These are phyloP conservation scores for Jacaranda copaia DNA, from an alignment of 257 asterid species.

Conservation along the genomic window DNA sequence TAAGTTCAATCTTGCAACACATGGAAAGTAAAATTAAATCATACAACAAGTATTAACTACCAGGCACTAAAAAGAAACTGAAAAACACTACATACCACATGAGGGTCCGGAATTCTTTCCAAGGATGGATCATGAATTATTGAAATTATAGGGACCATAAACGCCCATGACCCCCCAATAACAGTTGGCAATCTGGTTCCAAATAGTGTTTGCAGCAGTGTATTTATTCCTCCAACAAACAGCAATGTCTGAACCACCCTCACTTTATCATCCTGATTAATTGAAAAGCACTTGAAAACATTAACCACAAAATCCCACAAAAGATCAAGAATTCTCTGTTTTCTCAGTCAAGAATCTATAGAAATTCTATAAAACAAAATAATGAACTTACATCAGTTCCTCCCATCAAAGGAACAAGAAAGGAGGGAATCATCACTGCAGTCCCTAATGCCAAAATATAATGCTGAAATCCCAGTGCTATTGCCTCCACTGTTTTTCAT, in stretches of 20 bases:
- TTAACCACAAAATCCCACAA: background rate
- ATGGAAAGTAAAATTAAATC: background rate
- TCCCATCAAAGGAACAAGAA: constrained; percentile 97
- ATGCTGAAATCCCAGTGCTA: constrained; percentile 93
- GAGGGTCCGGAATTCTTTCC: constrained; percentile 76
- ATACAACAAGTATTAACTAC: background rate
- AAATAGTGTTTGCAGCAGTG: constrained; percentile 85
- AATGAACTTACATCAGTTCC: constrained; percentile 73
- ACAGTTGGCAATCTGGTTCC: constrained; percentile 95
- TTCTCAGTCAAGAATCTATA: background rate
- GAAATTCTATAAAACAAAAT: background rate
- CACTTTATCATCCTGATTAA: constrained; percentile 80
- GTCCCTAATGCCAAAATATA: constrained; percentile 90
- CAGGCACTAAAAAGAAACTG: background rate
- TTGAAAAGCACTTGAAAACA: background rate
- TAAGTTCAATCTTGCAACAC: background rate
- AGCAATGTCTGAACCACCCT: constrained; percentile 92
- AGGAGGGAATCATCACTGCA: constrained; percentile 95
- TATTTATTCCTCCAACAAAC: constrained; percentile 88
- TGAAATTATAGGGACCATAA: constrained; percentile 84
- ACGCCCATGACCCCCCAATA: constrained; percentile 98
- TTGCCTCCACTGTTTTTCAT: constrained; percentile 75
- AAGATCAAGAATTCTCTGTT: too few species aligned
- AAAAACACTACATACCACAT: constrained; percentile 50
- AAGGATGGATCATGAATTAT: constrained; percentile 87